Percentiles rank a stretch among this genome's conserved stretches.
These are phyloP conservation scores for Medicago lupulina DNA, from an alignment of 306 rosid species.

Conservation along the genomic window DNA sequence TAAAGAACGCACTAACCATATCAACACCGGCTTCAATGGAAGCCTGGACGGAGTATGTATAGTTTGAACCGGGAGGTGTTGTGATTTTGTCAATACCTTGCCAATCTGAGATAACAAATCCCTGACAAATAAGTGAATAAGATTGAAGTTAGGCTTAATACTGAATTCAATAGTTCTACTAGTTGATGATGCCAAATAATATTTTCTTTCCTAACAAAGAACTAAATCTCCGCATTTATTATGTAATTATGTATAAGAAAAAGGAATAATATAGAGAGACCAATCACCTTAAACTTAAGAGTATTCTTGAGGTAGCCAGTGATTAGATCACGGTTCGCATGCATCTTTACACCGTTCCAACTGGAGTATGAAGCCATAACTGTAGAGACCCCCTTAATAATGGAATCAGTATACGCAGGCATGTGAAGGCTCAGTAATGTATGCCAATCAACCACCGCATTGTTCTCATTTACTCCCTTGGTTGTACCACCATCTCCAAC, in stretches of 20 bases:
- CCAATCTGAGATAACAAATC: constrained; percentile 99
- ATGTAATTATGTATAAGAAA: neutral
- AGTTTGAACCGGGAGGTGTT: constrained; percentile 75
- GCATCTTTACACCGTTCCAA: constrained; percentile 97
- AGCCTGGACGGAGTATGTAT: constrained; percentile 85
- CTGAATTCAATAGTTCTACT: neutral
- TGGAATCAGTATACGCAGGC: constrained; percentile 91
- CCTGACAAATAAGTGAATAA: constrained; percentile 63
- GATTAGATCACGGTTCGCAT: constrained; percentile 76
- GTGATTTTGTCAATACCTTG: constrained; percentile 88
- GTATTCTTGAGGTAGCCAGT: constrained; percentile 74
- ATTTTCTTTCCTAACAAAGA: constrained; percentile 6
- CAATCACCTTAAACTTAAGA: constrained; percentile 84
- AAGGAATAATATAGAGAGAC: constrained; percentile 10
- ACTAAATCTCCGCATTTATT: neutral
- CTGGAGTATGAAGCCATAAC: constrained; percentile 94
- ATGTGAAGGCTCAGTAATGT: constrained; percentile 85
- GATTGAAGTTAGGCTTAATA: constrained; percentile 2
- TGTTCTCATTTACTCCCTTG: constrained; percentile 83
- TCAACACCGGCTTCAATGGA: constrained; percentile 87
- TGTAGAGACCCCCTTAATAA: constrained; percentile 85
- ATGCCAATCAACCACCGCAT: constrained; percentile 70
- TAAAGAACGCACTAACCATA: constrained; percentile 69
- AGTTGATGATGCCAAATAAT: neutral
- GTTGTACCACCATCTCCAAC: constrained; percentile 97